Evolutionary conservation across 2,329 filamentous ascomycete genomes (phyloP).

Genomic region (Penicillium digitatum): DNA sequence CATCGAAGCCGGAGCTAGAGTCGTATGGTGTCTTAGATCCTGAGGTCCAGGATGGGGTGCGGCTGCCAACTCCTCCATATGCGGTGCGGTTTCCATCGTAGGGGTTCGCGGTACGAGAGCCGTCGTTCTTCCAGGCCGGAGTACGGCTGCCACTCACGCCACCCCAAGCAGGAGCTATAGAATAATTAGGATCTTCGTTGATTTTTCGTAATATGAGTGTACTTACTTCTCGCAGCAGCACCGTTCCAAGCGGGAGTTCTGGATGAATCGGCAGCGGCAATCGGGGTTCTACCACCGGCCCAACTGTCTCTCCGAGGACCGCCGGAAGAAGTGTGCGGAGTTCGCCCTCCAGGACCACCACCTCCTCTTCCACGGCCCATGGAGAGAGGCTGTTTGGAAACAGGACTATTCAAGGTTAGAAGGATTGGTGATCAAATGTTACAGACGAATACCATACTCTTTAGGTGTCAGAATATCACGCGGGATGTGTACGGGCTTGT

Average conservation of each 20-base stretch:
- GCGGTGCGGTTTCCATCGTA: conserved; percentile 70
- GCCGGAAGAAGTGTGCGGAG: conserved; percentile 48
- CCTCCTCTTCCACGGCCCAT: conserved; percentile 52
- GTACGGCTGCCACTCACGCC: conserved; percentile 47
- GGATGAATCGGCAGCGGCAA: conserved; percentile 57
- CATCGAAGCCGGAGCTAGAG: conserved; percentile 62
- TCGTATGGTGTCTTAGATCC: conserved; percentile 69
- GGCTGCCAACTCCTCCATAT: conserved; percentile 62
- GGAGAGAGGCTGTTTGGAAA: conserved; percentile 74
- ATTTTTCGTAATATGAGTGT: not conserved
- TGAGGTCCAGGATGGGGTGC: conserved; percentile 75
- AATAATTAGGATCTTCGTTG: conserved; percentile 20
- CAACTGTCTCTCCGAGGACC: conserved; percentile 51
- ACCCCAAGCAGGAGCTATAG: conserved; percentile 41
- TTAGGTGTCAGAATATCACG: conserved; percentile 81
- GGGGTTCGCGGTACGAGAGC: conserved; percentile 53
- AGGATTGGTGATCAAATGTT: not conserved
- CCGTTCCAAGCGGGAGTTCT: conserved; percentile 72
- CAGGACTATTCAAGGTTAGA: conserved; percentile 38
- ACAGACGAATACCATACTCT: conserved; percentile 56
- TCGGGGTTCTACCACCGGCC: conserved; percentile 66
- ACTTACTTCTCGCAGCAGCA: conserved; percentile 60
- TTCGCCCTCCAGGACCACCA: conserved; percentile 24
- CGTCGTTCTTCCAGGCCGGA: conserved; percentile 56
- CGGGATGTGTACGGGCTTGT: conserved; percentile 79